Evolutionary conservation across 176 grass and related monocot genomes (phyloP).

Genomic region (Alopecurus myosuroides): DNA sequence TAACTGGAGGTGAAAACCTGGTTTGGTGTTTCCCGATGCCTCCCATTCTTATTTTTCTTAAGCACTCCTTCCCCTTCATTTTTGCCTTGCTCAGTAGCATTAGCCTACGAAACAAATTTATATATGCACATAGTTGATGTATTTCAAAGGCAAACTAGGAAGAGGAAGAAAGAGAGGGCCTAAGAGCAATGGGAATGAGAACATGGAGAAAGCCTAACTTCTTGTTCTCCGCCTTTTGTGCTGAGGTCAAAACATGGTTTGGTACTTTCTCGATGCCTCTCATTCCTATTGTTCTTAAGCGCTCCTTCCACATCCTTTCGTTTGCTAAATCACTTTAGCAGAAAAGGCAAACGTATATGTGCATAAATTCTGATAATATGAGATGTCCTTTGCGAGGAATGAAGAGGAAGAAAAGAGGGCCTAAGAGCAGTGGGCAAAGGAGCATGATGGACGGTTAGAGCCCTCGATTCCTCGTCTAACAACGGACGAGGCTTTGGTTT

Average conservation of each 20-base stretch:
- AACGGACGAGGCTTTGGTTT: no score
- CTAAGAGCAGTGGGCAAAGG: conserved; percentile 7
- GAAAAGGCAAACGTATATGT: neutral
- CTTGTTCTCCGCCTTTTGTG: neutral
- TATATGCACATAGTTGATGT: neutral
- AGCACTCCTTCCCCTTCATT: conserved; percentile 22
- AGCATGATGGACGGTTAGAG: no score
- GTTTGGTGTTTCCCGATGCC: neutral
- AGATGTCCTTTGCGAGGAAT: neutral
- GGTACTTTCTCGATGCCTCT: neutral
- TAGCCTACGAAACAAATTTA: neutral
- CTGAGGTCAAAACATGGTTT: neutral
- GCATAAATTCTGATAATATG: neutral
- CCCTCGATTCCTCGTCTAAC: no score
- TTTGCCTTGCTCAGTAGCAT: neutral
- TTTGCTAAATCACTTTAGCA: neutral
- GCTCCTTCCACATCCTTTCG: conserved; percentile 13
- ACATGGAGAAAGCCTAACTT: neutral
- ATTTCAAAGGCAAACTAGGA: neutral
- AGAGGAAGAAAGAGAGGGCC: conserved; percentile 26
- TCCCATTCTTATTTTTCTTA: conserved; percentile 13
- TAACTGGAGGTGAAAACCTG: neutral
- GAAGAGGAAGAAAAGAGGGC: no score
- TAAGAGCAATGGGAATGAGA: neutral
- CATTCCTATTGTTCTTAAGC: neutral